Conservation (phyloP, 2,329 filamentous ascomycete species). For the Colletotrichum tabaci region DNA sequence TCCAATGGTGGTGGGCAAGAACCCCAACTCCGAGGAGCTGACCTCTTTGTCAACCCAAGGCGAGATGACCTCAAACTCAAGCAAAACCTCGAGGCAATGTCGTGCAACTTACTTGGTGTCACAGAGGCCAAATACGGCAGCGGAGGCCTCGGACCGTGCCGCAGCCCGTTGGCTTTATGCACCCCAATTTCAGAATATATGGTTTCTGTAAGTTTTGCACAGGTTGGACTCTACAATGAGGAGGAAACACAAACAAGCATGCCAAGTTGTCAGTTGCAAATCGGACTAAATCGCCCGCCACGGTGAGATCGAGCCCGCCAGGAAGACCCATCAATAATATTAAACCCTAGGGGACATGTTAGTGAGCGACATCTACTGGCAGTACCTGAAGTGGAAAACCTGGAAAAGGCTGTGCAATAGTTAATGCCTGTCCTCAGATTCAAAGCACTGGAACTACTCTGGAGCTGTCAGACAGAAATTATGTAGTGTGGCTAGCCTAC, state of each 20-base stretch:
- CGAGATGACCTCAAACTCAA: neutral
- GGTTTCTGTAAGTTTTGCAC: neutral
- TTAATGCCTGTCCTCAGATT: too few relatives aligned
- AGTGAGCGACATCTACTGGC: too few relatives aligned
- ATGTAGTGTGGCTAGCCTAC: too few relatives aligned
- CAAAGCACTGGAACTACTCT: too few relatives aligned
- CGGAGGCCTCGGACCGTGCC: conserved; percentile 8
- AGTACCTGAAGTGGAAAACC: too few relatives aligned
- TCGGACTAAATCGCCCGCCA: neutral
- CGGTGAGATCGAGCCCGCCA: too few relatives aligned
- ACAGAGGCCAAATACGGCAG: neutral
- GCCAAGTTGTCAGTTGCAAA: neutral
- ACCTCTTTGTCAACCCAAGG: too few relatives aligned
- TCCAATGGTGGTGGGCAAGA: neutral
- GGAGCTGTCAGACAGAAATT: too few relatives aligned
- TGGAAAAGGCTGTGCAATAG: too few relatives aligned
- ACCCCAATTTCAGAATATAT: too few relatives aligned
- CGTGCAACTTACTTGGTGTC: too few relatives aligned
- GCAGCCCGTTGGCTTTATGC: neutral
- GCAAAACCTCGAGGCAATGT: neutral
- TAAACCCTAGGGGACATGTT: neutral
- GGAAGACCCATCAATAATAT: neutral
- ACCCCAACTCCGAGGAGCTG: neutral
- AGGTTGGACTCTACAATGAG: neutral
- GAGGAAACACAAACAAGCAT: neutral